Percentiles rank a stretch among this genome's conserved stretches.
Evolutionary conservation across 2,329 filamentous ascomycete species (phyloP).

Genomic region (Penicillium sp.): DNA sequence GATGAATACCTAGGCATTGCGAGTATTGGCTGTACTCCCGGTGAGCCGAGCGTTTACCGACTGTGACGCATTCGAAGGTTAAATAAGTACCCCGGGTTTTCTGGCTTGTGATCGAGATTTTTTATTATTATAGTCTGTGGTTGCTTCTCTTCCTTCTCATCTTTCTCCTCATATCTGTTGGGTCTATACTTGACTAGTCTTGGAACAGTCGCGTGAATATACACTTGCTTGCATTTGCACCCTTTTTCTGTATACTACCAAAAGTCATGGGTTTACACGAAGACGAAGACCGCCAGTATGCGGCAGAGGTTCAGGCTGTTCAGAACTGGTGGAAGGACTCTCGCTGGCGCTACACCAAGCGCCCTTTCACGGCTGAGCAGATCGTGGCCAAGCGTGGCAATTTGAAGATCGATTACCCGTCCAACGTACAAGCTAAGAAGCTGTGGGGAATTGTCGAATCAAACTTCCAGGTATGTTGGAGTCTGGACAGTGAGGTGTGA

Average conservation of each 20-base stretch:
- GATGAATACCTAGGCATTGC: constrained; percentile 22
- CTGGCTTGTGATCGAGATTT: constrained; percentile 31
- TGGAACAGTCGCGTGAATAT: constrained; percentile 9
- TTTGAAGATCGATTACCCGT: constrained; percentile 86
- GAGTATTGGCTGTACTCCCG: constrained; percentile 30
- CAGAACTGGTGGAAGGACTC: constrained; percentile 94
- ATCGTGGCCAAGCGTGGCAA: constrained; percentile 95
- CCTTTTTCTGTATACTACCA: constrained; percentile 14
- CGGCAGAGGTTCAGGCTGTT: constrained; percentile 80
- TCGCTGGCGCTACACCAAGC: constrained; percentile 89
- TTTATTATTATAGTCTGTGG: constrained; percentile 7
- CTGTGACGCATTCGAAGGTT: constrained; percentile 30
- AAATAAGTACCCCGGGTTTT: constrained; percentile 33
- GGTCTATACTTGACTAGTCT: constrained; percentile 6
- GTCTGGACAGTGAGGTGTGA: not conserved
- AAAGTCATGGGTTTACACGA: constrained; percentile 50
- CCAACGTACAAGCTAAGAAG: constrained; percentile 89
- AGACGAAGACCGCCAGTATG: constrained; percentile 72
- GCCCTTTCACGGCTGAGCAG: constrained; percentile 92
- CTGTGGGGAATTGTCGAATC: constrained; percentile 86
- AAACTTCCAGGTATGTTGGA: constrained; percentile 70
- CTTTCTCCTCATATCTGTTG: constrained; percentile 8
- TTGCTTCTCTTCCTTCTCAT: constrained; percentile 5
- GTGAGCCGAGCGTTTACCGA: constrained; percentile 45
- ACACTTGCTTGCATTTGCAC: constrained; percentile 12